Evolutionary conservation across 371 early-diverging fungal species (phyloP).

Genomic region (Rhizopus arrhizus): DNA sequence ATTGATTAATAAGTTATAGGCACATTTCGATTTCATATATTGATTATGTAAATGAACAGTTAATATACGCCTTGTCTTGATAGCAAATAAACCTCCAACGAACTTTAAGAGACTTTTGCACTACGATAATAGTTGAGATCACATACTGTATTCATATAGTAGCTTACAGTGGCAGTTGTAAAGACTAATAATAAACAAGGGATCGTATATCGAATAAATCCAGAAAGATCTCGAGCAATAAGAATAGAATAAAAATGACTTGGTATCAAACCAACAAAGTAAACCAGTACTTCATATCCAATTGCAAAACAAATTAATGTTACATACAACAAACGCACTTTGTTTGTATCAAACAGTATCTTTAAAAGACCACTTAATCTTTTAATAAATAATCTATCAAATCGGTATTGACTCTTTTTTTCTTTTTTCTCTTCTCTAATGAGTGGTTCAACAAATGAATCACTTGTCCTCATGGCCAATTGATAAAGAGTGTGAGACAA

Average conservation of each 20-base stretch:
- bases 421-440: too few relatives aligned
- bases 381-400: constrained; percentile 54
- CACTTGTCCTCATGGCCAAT: constrained; percentile 7
- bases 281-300: constrained; percentile 64
- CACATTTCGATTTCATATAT: constrained; percentile 62
- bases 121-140: constrained; percentile 25
- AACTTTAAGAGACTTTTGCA: constrained; percentile 61
- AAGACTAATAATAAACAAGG: constrained; percentile 60
- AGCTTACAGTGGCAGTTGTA: constrained; percentile 58
- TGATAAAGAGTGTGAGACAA: not conserved
- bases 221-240: constrained; percentile 58
- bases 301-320: constrained; percentile 47
- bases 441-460: not conserved
- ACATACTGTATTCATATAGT: not conserved
- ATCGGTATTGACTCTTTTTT: constrained; percentile 29
- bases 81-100: constrained; percentile 59
- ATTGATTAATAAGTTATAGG: constrained; percentile 62
- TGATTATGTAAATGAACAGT: constrained; percentile 62
- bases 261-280: constrained; percentile 72
- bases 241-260: constrained; percentile 75
- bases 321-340: constrained; percentile 53
- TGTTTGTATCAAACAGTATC: constrained; percentile 41
- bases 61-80: constrained; percentile 59
- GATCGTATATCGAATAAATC: constrained; percentile 57
- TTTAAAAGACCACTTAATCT: constrained; percentile 46